Percentiles rank a stretch among this genome's conserved stretches.
Conservation (phyloP, 2,329 filamentous ascomycete genomes). For the Tricladium varicosporioides region DNA sequence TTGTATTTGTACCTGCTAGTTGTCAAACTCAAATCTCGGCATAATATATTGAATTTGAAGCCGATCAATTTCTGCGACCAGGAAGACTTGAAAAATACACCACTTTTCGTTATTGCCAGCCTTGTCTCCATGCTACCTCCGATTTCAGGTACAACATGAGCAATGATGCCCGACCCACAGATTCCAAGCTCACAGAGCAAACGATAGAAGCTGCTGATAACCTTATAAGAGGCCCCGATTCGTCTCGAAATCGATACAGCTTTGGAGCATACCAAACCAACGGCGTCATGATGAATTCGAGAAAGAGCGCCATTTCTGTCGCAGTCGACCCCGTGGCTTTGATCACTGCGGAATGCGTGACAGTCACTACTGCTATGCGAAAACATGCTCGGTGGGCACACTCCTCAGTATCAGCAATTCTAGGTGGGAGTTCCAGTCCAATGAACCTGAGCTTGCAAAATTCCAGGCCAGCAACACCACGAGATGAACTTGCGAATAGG, state of each 20-base stretch:
- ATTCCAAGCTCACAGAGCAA: conserved; percentile 17
- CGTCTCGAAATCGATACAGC: conserved; percentile 11
- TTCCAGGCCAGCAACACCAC: conserved; percentile 44
- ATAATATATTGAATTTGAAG: conserved; percentile 8
- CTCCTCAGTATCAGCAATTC: conserved; percentile 91
- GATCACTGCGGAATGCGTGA: conserved; percentile 98
- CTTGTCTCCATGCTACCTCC: conserved; percentile 12
- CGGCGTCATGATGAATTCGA: conserved; percentile 21
- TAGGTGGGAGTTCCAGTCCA: conserved; percentile 65
- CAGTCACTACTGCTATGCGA: conserved; percentile 95
- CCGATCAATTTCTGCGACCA: conserved; percentile 3
- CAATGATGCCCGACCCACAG: conserved; percentile 26
- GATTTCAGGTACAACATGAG: conserved; percentile 26
- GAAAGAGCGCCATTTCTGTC: conserved; percentile 57
- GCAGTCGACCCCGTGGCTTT: conserved; percentile 88
- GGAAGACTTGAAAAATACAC: background rate
- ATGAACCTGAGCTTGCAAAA: conserved; percentile 39
- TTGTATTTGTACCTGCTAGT: conserved; percentile 11
- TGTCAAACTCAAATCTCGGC: background rate
- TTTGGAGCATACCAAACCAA: conserved; percentile 13
- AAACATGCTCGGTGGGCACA: conserved; percentile 96
- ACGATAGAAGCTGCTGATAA: conserved; percentile 17
- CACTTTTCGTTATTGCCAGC: background rate
- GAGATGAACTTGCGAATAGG: conserved; percentile 26
- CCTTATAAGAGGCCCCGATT: conserved; percentile 13